Evolutionary conservation across 2,329 filamentous ascomycete species (phyloP).

Genomic region (Myrmaecium sp.): DNA sequence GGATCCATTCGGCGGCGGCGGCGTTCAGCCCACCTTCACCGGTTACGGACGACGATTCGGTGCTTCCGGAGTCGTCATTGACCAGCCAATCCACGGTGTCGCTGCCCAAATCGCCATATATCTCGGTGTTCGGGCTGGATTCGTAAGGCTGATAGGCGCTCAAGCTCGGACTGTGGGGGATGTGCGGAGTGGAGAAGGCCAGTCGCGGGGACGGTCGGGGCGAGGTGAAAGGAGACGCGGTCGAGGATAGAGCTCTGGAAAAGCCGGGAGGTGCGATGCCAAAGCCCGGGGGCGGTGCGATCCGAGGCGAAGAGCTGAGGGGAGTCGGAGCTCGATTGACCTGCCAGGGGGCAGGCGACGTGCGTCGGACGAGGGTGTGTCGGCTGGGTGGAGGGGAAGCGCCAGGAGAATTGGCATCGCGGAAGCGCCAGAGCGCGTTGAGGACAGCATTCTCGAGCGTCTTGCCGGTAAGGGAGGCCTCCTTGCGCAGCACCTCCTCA

Average conservation of each 20-base stretch:
- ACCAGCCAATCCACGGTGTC: slow-evolving; percentile 97
- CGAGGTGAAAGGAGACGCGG: slow-evolving; percentile 81
- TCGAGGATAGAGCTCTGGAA: slow-evolving; percentile 56
- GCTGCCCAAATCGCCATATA: slow-evolving; percentile 77
- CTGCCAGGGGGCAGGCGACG: slow-evolving; percentile 90
- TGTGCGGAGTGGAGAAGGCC: slow-evolving; percentile 72
- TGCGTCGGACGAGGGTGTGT: slow-evolving; percentile 74
- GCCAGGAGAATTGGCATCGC: slow-evolving; percentile 43
- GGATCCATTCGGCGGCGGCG: slow-evolving; percentile 64
- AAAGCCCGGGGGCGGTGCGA: slow-evolving; percentile 69
- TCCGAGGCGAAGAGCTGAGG: slow-evolving; percentile 63
- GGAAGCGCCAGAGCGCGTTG: slow-evolving; percentile 76
- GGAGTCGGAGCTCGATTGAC: slow-evolving; percentile 59
- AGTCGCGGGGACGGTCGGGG: slow-evolving; percentile 84
- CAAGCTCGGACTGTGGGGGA: slow-evolving; percentile 83
- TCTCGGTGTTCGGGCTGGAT: slow-evolving; percentile 59
- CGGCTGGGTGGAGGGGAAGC: slow-evolving; percentile 72
- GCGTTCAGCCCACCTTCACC: slow-evolving; percentile 58
- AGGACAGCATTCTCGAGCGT: slow-evolving; percentile 79
- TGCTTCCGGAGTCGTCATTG: slow-evolving; percentile 67
- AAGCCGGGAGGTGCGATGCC: slow-evolving; percentile 56
- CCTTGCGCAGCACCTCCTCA: slow-evolving; percentile 66
- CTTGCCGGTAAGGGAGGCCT: slow-evolving; percentile 58
- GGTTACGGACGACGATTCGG: slow-evolving; percentile 56
- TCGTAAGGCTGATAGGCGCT: slow-evolving; percentile 95